Conservation (phyloP, 106 monocot genomes). For the Platanthera zijinensis region DNA sequence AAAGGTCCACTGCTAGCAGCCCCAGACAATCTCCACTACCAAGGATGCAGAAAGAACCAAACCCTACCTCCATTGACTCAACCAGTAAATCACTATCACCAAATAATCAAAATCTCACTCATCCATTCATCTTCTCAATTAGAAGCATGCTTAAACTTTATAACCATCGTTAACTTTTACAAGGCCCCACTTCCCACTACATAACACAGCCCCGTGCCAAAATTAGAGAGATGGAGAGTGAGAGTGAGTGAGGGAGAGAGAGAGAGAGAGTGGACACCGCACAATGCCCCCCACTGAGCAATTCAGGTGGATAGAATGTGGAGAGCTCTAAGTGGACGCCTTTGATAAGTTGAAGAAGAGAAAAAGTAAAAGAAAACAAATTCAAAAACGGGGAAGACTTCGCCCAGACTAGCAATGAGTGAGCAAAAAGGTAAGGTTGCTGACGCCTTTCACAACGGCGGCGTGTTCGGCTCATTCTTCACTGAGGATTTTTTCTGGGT, state of each 20-base stretch:
- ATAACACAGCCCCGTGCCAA: conserved; percentile 29
- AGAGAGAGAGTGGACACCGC: conserved; percentile 16
- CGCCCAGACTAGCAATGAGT: background rate
- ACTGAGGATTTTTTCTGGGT: conserved; percentile 17
- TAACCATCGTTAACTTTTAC: conserved; percentile 28
- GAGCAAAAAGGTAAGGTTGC: background rate
- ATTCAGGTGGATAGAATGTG: conserved; percentile 12
- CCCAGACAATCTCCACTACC: background rate
- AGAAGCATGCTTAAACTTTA: conserved; percentile 13
- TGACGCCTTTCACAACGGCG: conserved; percentile 12
- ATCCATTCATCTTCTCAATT: conserved; percentile 29
- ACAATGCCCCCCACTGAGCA: conserved; percentile 10
- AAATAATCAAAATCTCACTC: conserved; percentile 19
- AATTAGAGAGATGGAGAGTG: background rate
- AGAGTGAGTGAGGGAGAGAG: too few species aligned
- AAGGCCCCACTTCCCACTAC: conserved; percentile 47
- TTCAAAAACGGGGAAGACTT: conserved; percentile 5
- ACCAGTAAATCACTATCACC: background rate
- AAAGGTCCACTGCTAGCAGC: background rate
- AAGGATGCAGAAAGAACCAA: conserved; percentile 1
- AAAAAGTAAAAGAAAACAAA: conserved; percentile 11
- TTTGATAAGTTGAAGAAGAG: conserved; percentile 42
- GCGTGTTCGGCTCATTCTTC: conserved; percentile 43
- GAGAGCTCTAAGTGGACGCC: conserved; percentile 26
- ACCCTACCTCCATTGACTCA: background rate